These are phyloP conservation scores for Xylaria sp. DNA, from an alignment of 2,329 filamentous ascomycete species.

Conservation along the genomic window DNA sequence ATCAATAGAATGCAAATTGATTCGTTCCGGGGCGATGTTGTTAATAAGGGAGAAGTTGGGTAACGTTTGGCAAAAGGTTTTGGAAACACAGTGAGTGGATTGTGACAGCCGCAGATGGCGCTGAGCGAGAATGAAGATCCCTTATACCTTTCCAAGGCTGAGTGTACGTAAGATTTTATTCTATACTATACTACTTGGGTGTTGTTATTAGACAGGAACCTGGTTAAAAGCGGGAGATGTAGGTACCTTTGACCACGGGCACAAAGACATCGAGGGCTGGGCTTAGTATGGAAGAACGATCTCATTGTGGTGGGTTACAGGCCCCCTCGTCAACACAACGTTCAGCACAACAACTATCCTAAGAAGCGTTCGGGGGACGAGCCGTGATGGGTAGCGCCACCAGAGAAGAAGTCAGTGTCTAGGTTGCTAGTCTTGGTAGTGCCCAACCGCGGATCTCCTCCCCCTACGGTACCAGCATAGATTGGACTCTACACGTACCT, in stretches of 20 bases:
- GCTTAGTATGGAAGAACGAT: conserved; percentile 30
- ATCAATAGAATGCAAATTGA: not conserved
- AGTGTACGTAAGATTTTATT: conserved; percentile 33
- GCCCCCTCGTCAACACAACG: conserved; percentile 29
- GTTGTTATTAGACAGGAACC: conserved; percentile 29
- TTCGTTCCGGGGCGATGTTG: conserved; percentile 21
- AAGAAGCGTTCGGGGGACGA: conserved; percentile 32
- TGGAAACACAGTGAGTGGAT: conserved; percentile 17
- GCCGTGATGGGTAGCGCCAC: conserved; percentile 35
- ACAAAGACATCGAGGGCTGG: conserved; percentile 40
- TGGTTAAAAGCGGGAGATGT: conserved; percentile 24
- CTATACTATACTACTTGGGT: not conserved
- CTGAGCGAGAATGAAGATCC: conserved; percentile 29
- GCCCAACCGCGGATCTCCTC: conserved; percentile 30
- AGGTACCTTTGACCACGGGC: conserved; percentile 24
- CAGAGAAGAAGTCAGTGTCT: conserved; percentile 25
- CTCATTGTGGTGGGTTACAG: conserved; percentile 34
- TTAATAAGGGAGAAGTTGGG: conserved; percentile 28
- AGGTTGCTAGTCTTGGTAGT: conserved; percentile 22
- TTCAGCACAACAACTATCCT: conserved; percentile 29
- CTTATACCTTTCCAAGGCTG: conserved; percentile 29
- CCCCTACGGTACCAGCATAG: conserved; percentile 33
- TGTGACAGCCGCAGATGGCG: conserved; percentile 31
- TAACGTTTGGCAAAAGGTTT: conserved; percentile 15
- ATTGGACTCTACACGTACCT: conserved; percentile 28